Evolutionary conservation across 129 eudicot genomes (phyloP), one percentile per base, ranked within the genome.

Genomic region (Gnaphalium uliginosum): DNA sequence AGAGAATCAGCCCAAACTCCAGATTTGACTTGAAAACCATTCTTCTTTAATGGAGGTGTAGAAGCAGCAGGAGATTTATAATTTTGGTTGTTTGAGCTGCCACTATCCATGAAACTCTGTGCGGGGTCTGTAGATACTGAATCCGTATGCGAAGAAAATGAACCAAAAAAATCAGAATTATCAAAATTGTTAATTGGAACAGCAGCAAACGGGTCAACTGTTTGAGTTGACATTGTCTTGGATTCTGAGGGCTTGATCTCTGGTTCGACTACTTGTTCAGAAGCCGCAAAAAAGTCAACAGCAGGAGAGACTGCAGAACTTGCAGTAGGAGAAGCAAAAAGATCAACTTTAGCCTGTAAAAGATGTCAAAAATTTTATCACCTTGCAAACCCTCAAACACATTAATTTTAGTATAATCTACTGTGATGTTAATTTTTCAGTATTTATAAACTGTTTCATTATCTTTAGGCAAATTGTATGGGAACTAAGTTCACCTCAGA

Each of bases 1-100:
- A 94, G 83, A 48, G 99, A 94, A 89, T 94, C 99, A 17, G 99
- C 92, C 99, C 99, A 95, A 43, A 95, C 93, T 84, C 99, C 99
- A 60, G 97, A 95, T 81, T 89, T 91, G 27, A 95, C 99, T 86
- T 91, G 99, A 77, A 91, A 95, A 29, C 69, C 74, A n/a, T 68
- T 89, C 85, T 84, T 85, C 83, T 88, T 90, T 23, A 84, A 72
- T 66, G 91, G 75, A 81, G 87, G 48, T 67, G 66, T 72, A 53
- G 86, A 71, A 57, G 79, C 92, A 72, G 72, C 68, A 54, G 86
- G 35, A 75, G 85, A 75, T 69, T 81, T 83, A 61, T 71, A 76
- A 76, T 67, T 85, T 68, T 39, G 35, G 85, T 74, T 81, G 78
- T 67, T 81, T 59, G 35, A 32, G 65, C 76, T 81, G 62, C 72